A percentile compares a stretch with the other conserved stretches of the same genome.
These are phyloP conservation scores for Alternaria sp. DNA, from an alignment of 2,329 filamentous ascomycete genomes.

Conservation along the genomic window DNA sequence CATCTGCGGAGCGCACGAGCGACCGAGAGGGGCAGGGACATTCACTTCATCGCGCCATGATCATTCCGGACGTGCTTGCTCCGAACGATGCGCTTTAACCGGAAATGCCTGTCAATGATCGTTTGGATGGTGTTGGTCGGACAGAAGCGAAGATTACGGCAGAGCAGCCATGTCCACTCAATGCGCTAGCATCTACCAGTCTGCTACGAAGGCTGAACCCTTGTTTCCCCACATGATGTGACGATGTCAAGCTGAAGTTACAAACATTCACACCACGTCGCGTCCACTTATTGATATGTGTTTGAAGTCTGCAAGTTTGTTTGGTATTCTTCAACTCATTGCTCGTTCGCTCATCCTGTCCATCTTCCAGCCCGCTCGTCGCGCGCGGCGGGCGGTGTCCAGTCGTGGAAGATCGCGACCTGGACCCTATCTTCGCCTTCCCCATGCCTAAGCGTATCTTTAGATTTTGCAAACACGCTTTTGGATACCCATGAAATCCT, in stretches of 20 bases:
- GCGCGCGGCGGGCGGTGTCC: conserved; percentile 14
- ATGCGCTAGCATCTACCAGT: conserved; percentile 12
- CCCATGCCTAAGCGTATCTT: conserved; percentile 14
- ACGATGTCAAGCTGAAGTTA: not conserved
- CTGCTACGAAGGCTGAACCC: not conserved
- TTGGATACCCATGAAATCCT: conserved; percentile 35
- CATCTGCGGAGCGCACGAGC: conserved; percentile 15
- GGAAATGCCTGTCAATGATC: conserved; percentile 11
- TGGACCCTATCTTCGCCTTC: conserved; percentile 18
- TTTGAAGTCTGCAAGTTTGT: conserved; percentile 22
- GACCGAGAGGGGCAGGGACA: conserved; percentile 26
- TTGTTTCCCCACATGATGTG: conserved; percentile 14
- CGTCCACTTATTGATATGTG: not conserved
- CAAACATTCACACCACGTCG: not conserved
- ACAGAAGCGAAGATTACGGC: conserved; percentile 9
- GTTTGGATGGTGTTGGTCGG: conserved; percentile 23
- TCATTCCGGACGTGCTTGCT: conserved; percentile 4
- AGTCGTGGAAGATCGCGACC: conserved; percentile 12
- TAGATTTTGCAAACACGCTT: conserved; percentile 35
- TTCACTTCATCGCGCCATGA: conserved; percentile 14
- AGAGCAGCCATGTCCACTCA: conserved; percentile 24
- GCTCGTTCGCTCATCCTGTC: conserved; percentile 16
- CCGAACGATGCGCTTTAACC: conserved; percentile 5
- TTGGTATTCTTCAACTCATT: conserved; percentile 15
- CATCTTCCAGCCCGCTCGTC: conserved; percentile 18